Conservation (phyloP, 257 asterid species). For the Nicotiana otophora region DNA sequence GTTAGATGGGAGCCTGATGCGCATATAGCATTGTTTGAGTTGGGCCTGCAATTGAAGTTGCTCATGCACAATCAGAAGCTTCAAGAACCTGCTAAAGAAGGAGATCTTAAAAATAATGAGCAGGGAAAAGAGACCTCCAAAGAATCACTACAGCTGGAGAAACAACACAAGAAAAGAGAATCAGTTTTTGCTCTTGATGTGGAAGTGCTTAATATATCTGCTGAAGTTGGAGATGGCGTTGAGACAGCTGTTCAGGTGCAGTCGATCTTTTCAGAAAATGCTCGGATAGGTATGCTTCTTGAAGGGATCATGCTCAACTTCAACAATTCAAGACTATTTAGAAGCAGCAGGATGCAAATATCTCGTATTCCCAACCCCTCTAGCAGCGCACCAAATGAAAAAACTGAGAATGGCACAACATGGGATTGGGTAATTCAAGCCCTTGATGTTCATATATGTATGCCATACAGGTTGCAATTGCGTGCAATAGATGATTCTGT, state of each 20-base stretch:
- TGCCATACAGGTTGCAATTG: constrained; percentile 86
- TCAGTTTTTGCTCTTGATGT: constrained; percentile 91
- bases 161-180: constrained; percentile 66
- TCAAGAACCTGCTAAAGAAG: constrained; percentile 45
- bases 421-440: constrained; percentile 99
- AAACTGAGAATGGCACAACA: constrained; percentile 50
- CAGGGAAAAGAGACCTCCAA: constrained; percentile 35
- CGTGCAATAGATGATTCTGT: constrained; percentile 98
- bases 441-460: constrained; percentile 85
- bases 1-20: constrained; percentile 98
- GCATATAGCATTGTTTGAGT: constrained; percentile 77
- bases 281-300: constrained; percentile 93
- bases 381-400: constrained; percentile 42
- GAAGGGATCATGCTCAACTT: constrained; percentile 78
- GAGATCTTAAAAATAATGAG: constrained; percentile 34
- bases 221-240: constrained; percentile 99
- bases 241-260: constrained; percentile 82
- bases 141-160: constrained; percentile 46
- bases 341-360: constrained; percentile 98
- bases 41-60: constrained; percentile 71
- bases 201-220: constrained; percentile 82
- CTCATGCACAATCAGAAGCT: constrained; percentile 60
- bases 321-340: constrained; percentile 66
- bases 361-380: constrained; percentile 85
- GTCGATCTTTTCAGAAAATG: constrained; percentile 97